phyloP scores from a whole-genome alignment of 2,329 filamentous ascomycete species.

The Thelonectria blattea region DNA sequence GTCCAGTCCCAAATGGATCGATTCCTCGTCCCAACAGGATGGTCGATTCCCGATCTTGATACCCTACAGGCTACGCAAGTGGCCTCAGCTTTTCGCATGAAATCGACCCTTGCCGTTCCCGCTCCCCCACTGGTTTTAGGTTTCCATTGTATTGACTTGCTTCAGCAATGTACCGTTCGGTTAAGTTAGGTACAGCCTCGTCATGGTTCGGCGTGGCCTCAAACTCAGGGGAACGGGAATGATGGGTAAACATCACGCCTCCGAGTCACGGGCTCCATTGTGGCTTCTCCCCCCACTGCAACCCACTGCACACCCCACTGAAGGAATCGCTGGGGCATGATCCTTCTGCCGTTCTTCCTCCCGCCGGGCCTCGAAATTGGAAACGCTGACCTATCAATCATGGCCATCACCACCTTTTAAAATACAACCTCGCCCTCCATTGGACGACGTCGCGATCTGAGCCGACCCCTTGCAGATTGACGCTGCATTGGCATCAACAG shows the following conservation, averaged over 20 bases:
- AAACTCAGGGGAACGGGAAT: slow-evolving; percentile 5
- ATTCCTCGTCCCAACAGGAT: not conserved
- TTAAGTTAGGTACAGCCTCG: not conserved
- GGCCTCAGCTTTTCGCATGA: not conserved
- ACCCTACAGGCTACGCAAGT: slow-evolving; percentile 44
- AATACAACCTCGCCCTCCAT: slow-evolving; percentile 9
- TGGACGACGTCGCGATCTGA: not conserved
- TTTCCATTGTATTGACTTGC: not conserved
- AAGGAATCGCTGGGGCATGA: not conserved
- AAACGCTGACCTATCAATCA: slow-evolving; percentile 8
- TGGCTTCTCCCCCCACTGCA: not conserved
- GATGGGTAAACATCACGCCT: not conserved
- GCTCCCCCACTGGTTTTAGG: not conserved
- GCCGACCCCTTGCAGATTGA: not conserved
- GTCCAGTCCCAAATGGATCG: not conserved
- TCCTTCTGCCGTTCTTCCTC: not conserved
- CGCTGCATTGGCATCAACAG: not conserved
- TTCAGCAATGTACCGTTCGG: not conserved
- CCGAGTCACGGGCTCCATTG: slow-evolving; percentile 14
- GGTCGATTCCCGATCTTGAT: slow-evolving; percentile 42
- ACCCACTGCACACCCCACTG: too few species aligned
- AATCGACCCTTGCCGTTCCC: too few species aligned
- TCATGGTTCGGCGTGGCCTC: not conserved
- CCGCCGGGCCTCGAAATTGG: not conserved
- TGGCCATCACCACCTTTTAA: not conserved